Evolutionary conservation across 2,329 filamentous ascomycete species (phyloP).

Genomic region (Botryotinia globosa): DNA sequence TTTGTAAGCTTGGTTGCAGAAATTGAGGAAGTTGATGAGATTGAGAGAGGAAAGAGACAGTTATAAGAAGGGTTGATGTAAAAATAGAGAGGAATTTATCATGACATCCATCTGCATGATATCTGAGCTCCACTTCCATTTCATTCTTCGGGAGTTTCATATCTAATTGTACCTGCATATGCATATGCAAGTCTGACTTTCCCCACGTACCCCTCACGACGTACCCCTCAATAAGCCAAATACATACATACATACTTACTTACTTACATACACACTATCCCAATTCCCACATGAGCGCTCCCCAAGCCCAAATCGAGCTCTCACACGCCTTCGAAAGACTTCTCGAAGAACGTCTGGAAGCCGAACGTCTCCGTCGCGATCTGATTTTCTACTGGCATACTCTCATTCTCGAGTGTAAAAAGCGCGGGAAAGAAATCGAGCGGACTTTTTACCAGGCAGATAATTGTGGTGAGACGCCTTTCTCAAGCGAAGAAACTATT

Average conservation of each 20-base stretch:
- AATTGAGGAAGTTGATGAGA: neutral
- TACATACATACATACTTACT: neutral
- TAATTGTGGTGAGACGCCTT: conserved; percentile 9
- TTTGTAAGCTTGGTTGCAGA: neutral
- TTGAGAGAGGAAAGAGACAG: neutral
- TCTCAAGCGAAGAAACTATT: conserved; percentile 14
- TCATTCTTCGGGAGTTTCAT: conserved; percentile 8
- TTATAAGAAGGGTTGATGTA: conserved; percentile 6
- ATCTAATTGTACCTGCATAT: conserved; percentile 9
- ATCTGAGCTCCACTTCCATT: neutral
- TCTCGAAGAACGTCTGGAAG: conserved; percentile 13
- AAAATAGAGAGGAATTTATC: conserved; percentile 14
- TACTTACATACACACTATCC: neutral
- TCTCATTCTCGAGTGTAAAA: conserved; percentile 1
- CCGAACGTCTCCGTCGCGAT: conserved; percentile 6
- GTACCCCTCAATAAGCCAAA: neutral
- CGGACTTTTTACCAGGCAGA: neutral
- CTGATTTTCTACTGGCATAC: conserved; percentile 13
- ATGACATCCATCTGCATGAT: neutral
- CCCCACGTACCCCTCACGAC: neutral
- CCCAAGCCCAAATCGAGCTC: conserved; percentile 5
- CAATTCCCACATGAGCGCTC: conserved; percentile 5
- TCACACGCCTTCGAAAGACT: conserved; percentile 18
- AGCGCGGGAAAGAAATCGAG: neutral
- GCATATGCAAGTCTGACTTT: conserved; percentile 16